These are phyloP conservation scores for Boletus sp. DNA, from an alignment of 1,284 basidiomycete species.

Conservation along the genomic window DNA sequence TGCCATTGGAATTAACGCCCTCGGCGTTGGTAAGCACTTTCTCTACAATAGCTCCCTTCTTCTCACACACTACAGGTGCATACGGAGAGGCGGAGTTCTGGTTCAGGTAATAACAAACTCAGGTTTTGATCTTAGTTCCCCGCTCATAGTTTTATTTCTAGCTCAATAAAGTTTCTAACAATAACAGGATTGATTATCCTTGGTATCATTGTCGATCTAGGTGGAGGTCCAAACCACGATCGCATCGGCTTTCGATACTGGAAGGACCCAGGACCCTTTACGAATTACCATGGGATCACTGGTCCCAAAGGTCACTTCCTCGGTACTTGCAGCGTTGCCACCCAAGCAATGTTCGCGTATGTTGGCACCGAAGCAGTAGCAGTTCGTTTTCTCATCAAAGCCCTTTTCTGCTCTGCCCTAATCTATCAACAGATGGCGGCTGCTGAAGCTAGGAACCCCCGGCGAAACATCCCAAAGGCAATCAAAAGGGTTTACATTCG, in stretches of 20 bases:
- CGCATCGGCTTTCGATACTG: slow-evolving; percentile 45
- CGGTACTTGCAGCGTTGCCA: slow-evolving; percentile 45
- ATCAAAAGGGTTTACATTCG: slow-evolving; percentile 52
- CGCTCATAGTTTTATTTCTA: slow-evolving; percentile 8
- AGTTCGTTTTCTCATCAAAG: slow-evolving; percentile 9
- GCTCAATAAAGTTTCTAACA: slow-evolving; percentile 42
- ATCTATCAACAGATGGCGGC: slow-evolving; percentile 40
- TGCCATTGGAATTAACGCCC: slow-evolving; percentile 58
- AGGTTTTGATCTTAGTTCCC: background rate
- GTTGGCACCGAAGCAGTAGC: slow-evolving; percentile 59
- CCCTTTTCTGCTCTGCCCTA: background rate
- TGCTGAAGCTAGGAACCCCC: slow-evolving; percentile 39
- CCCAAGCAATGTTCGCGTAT: slow-evolving; percentile 45
- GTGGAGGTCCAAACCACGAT: slow-evolving; percentile 39
- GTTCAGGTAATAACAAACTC: slow-evolving; percentile 30
- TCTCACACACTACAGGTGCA: slow-evolving; percentile 27
- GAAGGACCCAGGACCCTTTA: slow-evolving; percentile 43
- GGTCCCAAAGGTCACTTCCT: slow-evolving; percentile 40
- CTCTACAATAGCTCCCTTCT: background rate
- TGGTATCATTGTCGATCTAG: slow-evolving; percentile 42
- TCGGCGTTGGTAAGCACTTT: slow-evolving; percentile 41
- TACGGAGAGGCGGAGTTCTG: slow-evolving; percentile 56
- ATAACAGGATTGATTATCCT: slow-evolving; percentile 43
- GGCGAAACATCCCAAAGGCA: slow-evolving; percentile 37
- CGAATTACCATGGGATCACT: slow-evolving; percentile 26